Base-by-base conservation (phyloP, 805 yeast genomes). In the Metschnikowia gruessii region DNA sequence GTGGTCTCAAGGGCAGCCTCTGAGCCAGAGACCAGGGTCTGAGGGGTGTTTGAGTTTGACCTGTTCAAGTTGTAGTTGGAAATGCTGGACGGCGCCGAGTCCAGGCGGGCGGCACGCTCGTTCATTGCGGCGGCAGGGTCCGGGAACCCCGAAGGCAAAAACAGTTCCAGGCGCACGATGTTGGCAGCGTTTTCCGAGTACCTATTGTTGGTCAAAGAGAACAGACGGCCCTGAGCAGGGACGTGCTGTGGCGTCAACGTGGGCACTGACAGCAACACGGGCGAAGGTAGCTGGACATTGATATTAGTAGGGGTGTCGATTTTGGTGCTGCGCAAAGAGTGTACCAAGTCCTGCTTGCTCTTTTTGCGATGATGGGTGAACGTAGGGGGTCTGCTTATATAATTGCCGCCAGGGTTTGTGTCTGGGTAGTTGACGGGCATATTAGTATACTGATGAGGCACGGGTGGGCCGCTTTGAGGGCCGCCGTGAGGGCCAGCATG, bases 31-130 rank as follows among this genome's bases (percentile, higher is more conserved):
- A 66, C 60, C 2, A 68, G 62, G 1, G 71, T 65, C 15, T 63
- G 63, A 2, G 71, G 70, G 2, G 71, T 66, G 36, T 60, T 64
- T 3, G 65, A 54, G 19, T 54, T 47, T 9, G 65, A 55, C 19
- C 62, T 50, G 43, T 51, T 58, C 34, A 59, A 43, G 37, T 53
- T 58, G 40, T 55, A 60, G 45, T 55, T 58, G n/a, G 60, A 56
- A 11, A 59, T 31, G 28, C 61, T 55, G 13, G 63, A 59, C 17
- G 69, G 61, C 19, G 52, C 51, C 10, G 58, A 55, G 43, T 59
- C 53, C 47, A 46, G 51, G 1, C 40, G 22, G 16, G 36, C 30
- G 15, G 29, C 21, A 22, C 46, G 49, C 13, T 38, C 42, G 24
- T 31, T 17, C 9, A 29, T 6, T 13, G 34, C 22, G 5, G 33